Conservation (phyloP, 2,329 filamentous ascomycete genomes). For the Cytospora piceicola region DNA sequence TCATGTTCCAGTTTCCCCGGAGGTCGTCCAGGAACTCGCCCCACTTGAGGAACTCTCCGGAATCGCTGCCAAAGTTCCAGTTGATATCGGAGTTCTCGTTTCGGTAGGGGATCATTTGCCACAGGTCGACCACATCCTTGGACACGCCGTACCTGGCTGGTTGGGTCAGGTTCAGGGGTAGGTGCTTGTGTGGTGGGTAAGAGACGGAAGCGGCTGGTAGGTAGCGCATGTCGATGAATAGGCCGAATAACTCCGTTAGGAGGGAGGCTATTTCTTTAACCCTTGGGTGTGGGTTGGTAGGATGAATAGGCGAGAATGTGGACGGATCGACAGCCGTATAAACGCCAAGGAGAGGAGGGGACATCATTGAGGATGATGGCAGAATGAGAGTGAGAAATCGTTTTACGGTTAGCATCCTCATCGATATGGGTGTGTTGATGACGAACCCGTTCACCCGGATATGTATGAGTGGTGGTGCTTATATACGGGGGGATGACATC, state of each 20-base stretch:
- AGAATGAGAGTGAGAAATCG: neutral
- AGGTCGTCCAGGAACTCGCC: neutral
- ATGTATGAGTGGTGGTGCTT: neutral
- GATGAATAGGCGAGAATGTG: neutral
- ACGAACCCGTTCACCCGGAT: too few species aligned
- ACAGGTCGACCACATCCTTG: neutral
- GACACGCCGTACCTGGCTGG: constrained; percentile 3
- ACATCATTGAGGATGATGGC: neutral
- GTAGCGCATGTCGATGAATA: constrained; percentile 1
- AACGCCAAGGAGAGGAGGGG: neutral
- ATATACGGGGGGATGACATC: too few species aligned
- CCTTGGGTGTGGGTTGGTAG: neutral
- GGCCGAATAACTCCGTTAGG: neutral
- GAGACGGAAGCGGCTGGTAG: neutral
- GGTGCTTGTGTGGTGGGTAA: neutral
- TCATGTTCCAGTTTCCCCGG: neutral
- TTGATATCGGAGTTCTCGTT: neutral
- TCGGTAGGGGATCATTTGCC: neutral
- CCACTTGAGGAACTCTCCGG: neutral
- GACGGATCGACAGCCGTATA: neutral
- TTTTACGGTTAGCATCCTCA: neutral
- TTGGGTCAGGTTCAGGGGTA: neutral
- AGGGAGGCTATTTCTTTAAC: neutral
- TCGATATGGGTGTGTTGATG: neutral
- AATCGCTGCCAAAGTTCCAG: neutral